Evolutionary conservation across 208 protist genomes (phyloP), one percentile per base, ranked within the genome.

Genomic region (Trypanosoma cruzi): DNA sequence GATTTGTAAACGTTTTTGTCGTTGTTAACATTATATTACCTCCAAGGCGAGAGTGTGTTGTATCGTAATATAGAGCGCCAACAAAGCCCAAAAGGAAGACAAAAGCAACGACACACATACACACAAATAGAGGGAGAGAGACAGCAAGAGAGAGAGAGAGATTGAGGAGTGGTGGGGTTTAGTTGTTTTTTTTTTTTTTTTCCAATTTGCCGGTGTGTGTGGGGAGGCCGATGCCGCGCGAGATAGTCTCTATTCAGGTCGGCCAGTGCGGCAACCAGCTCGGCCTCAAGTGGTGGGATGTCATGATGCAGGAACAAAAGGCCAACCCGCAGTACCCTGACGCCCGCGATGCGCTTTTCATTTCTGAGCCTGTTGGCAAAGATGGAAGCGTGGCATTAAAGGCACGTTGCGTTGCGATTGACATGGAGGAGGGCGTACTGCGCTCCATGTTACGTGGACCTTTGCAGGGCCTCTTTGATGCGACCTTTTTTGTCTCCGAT

Each of bases 401-500:
- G 61, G 97, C 97, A 16, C 87, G 96, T 36, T 98, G 97, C 44
- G 90, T 99, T 16, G 84, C 98, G 0, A 85, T 99, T 29, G 98
- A 99, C 77, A 98, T 98, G 92, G 97, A 99, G 81, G 85, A 98
- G 61, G 96, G 96, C 64, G 97, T 98, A 8, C 73, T 99, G 55
- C 76, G 83, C 31, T 62, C 88, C 16, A 88, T 98, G 78, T 34
- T 97, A 54, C 73, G 80, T 29, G 82, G 92, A 0, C 89, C 92
- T 4, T 76, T 99, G 24, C 77, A 77, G 20, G 74, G 87, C 40
- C 67, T 99, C 26, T 99, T 98, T 64, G 95, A 98, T 69, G 37
- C 68, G 10, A 88, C 75, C 31, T 96, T 96, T 63, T 95, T 96
- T 58, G 88, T 98, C 1, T 93, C 83, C 0, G 88, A 95, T 63